Percentiles rank a stretch among this genome's conserved stretches.
Evolutionary conservation across 768 basidiomycete species (phyloP).

Genomic region (Astraeus odoratus): DNA sequence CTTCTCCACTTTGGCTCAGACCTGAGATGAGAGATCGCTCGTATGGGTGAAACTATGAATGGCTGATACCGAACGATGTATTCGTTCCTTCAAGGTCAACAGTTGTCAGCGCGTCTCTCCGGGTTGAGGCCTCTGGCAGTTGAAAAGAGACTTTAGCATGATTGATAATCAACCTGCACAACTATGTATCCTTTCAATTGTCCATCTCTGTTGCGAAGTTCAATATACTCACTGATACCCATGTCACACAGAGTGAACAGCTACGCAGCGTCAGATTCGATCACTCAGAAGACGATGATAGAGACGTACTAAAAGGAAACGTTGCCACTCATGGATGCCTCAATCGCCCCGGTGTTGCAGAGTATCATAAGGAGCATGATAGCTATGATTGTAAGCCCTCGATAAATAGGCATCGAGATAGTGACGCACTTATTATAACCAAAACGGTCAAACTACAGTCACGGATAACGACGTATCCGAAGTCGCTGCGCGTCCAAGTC

Average conservation of each 20-base stretch:
- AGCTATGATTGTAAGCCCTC: constrained; percentile 4
- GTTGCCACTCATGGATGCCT: constrained; percentile 13
- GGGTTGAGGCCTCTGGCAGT: too few relatives aligned
- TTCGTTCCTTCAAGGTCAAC: too few relatives aligned
- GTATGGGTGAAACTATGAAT: too few relatives aligned
- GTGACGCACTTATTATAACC: constrained; percentile 11
- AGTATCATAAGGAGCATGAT: constrained; percentile 16
- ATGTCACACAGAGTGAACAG: constrained; percentile 15
- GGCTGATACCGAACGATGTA: too few relatives aligned
- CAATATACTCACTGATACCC: constrained; percentile 11
- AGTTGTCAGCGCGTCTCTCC: too few relatives aligned
- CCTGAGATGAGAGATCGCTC: too few relatives aligned
- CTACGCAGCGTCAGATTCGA: constrained; percentile 1
- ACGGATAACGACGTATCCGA: constrained; percentile 11
- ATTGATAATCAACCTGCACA: constrained; percentile 13
- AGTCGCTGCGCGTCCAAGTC: constrained; percentile 1
- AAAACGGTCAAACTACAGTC: constrained; percentile 8
- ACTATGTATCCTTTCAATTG: constrained; percentile 1
- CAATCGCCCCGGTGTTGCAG: constrained; percentile 8
- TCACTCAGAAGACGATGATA: neutral
- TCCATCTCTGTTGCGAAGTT: neutral
- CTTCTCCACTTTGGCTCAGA: too few relatives aligned
- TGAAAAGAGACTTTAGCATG: too few relatives aligned
- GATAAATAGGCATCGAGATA: neutral
- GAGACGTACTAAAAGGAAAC: constrained; percentile 15